These are phyloP conservation scores for Medicago lupulina DNA, from an alignment of 306 rosid species.

Conservation along the genomic window DNA sequence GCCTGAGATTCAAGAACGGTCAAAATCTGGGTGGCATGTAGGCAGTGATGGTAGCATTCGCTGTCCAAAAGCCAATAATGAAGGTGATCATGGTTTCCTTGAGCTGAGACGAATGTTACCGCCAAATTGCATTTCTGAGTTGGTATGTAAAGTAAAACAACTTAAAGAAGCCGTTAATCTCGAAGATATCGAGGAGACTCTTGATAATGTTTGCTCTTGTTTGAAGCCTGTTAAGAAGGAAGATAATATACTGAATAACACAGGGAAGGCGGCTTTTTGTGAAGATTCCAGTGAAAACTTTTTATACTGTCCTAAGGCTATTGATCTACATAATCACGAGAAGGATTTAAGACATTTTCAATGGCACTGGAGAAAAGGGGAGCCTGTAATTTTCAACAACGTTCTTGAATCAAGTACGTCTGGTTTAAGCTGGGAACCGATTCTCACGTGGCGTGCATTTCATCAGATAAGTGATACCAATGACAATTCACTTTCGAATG, in stretches of 20 bases:
- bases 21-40: background rate
- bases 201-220: background rate
- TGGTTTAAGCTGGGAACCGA: background rate
- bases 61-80: background rate
- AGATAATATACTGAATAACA: background rate
- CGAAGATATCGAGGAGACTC: background rate
- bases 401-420: conserved; percentile 49
- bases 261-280: background rate
- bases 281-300: background rate
- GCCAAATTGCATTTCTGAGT: background rate
- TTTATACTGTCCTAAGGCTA: background rate
- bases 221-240: background rate
- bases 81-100: background rate
- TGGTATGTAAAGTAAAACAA: background rate
- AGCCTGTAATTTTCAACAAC: conserved; percentile 83
- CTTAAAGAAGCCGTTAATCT: background rate
- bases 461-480: background rate
- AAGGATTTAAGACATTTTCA: background rate
- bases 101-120: background rate
- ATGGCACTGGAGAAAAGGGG: conserved; percentile 82
- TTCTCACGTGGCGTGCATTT: background rate
- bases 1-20: background rate
- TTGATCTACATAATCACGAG: background rate
- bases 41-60: background rate
- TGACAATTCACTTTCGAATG: background rate